Evolutionary conservation across 2,329 filamentous ascomycete genomes (phyloP).

Genomic region (Botrytis fabae): DNA sequence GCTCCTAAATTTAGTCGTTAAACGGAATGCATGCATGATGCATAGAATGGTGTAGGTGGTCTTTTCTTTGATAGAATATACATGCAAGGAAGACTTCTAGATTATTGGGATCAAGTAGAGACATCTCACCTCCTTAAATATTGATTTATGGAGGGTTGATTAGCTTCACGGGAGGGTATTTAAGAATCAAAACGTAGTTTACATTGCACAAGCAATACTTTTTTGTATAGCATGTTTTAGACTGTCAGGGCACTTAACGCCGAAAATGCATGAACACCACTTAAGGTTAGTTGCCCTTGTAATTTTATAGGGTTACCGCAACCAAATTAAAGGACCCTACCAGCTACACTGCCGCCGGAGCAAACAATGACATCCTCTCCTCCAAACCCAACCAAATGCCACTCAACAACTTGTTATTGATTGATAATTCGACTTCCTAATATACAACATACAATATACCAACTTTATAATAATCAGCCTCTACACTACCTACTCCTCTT

Average conservation of each 20-base stretch:
- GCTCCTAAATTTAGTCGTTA: slow-evolving; percentile 6
- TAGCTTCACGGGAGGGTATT: not conserved
- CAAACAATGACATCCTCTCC: slow-evolving; percentile 1
- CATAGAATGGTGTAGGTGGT: not conserved
- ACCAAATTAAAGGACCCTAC: not conserved
- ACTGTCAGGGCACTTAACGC: not conserved
- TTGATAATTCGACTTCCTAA: not conserved
- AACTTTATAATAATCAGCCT: not conserved
- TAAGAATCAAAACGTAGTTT: not conserved
- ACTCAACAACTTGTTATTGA: not conserved
- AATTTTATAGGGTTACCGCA: slow-evolving; percentile 3
- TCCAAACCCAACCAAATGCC: not conserved
- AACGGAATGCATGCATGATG: not conserved
- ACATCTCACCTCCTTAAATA: not conserved
- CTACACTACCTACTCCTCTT: not conserved
- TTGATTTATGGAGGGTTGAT: no score
- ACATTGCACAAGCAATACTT: not conserved
- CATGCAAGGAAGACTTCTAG: not conserved
- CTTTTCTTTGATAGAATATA: not conserved
- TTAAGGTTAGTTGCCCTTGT: slow-evolving; percentile 2
- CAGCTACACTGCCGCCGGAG: not conserved
- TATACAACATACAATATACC: not conserved
- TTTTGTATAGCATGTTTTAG: not conserved
- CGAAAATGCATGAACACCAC: not conserved
- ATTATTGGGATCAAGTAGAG: not conserved